Base-by-base conservation (phyloP, 2,329 filamentous ascomycete genomes). In the Xylaria sp. region DNA sequence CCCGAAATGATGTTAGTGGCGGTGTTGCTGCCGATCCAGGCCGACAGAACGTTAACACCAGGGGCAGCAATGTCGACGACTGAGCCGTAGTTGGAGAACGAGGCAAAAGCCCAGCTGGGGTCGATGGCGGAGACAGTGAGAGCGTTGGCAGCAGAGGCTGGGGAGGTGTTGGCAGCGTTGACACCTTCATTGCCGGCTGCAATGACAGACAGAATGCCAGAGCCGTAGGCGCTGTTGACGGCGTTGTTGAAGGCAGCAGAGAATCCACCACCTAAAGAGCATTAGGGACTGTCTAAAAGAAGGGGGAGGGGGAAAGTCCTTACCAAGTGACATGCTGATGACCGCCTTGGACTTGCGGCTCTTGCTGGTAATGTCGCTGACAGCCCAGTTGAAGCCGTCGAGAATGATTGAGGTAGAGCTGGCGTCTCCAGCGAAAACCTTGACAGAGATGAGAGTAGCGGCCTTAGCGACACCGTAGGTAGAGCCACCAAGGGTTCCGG, bases 111-210 rank as follows among this genome's bases (percentile, higher is more conserved):
- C 74, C 84, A 83, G 61, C 70, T 65, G 1, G 69, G 71, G 72
- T 83, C 80, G 48, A 84, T 81, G 62, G 86, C 84, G 2, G 83
- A 85, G 21, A 89, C 84, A 0, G 85, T 88, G 60, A 88, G 74
- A 56, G 85, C 86, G 32, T 80, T 78, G n/a, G 82, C 73, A 1
- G 81, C 82, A 0, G 83, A 85, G 1, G 84, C 85, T 0, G 86
- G 86, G 0, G 85, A 88, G 53, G 75, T 78, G 69, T 78, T 77
- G 17, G 72, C 72, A 0, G 81, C 81, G 64, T 84, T 77, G 14
- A 70, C 73, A 64, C 77, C 76, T 12, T 80, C 78, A 75, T 89
- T 89, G n/a, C 87, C 87, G 17, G 87, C 86, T 6, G 87, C 86
- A 0, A 87, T 85, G 36, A 86, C 83, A 1, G 84, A 82, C n/a